phyloP scores from a whole-genome alignment of 805 yeast species.

The Monosporozyma aerobia region DNA sequence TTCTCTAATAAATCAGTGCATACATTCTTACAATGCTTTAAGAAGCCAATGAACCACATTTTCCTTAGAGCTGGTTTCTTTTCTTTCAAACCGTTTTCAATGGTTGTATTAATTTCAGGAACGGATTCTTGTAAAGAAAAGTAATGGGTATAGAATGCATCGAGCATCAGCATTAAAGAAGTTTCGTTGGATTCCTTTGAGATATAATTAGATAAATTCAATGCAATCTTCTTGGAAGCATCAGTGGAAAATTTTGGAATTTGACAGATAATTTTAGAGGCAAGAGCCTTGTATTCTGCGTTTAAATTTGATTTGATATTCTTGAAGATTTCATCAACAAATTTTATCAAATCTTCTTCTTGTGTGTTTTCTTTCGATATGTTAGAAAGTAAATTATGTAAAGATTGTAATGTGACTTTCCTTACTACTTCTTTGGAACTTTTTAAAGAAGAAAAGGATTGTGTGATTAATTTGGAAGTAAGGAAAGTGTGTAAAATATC shows the following conservation, averaged over 20 bases:
- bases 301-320: slow-evolving; percentile 49
- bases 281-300: slow-evolving; percentile 55
- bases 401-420: slow-evolving; percentile 35
- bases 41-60: slow-evolving; percentile 53
- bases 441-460: slow-evolving; percentile 48
- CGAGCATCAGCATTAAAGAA: slow-evolving; percentile 42
- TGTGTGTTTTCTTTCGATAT: slow-evolving; percentile 17
- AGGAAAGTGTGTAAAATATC: slow-evolving; percentile 37
- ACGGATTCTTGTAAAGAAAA: slow-evolving; percentile 22
- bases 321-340: slow-evolving; percentile 48
- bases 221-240: slow-evolving; percentile 34
- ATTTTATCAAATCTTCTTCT: slow-evolving; percentile 23
- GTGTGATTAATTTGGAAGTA: slow-evolving; percentile 41
- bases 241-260: slow-evolving; percentile 22
- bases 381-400: slow-evolving; percentile 20
- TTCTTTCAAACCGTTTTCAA: slow-evolving; percentile 56
- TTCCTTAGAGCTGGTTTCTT: slow-evolving; percentile 54
- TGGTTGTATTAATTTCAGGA: slow-evolving; percentile 23
- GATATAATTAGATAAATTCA: slow-evolving; percentile 42
- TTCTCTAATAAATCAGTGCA: slow-evolving; percentile 32
- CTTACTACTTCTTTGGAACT: slow-evolving; percentile 65
- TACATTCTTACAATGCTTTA: slow-evolving; percentile 16
- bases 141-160: slow-evolving; percentile 41
- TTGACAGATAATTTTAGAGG: slow-evolving; percentile 37
- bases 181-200: slow-evolving; percentile 70